Base-by-base conservation (phyloP, 2,329 filamentous ascomycete genomes). In the Exophiala viscosa region DNA sequence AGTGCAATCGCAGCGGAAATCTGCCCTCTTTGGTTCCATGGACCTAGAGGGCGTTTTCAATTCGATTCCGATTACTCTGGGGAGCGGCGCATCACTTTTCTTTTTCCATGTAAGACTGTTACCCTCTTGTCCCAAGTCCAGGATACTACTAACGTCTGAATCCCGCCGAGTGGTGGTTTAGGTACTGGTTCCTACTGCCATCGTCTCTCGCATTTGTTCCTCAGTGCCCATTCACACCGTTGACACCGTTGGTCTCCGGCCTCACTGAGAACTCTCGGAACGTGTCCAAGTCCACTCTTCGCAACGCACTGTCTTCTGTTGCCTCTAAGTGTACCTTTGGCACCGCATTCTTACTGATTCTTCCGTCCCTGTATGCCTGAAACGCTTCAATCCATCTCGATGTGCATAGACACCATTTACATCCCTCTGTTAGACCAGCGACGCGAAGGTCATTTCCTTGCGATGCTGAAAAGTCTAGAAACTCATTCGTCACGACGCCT, bases 11-110 rank as follows among this genome's bases (percentile, higher is more conserved):
- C 87, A 82, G 88, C 88, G 83, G 91, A 77, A 78, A 74, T 60
- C 57, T 54, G 60, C 64, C 68, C 5, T 28, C 23, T 28, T 7
- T 62, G 64, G 69, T 67, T 68, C 66, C 65, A 66, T 59, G 65
- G 64, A 58, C 64, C 65, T 70, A 68, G 62, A 63, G 71, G 67
- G 75, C 23, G 23, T 28, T 79, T 85, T 84, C 78, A 78, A 90
- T 88, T 89, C 87, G 86, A 91, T 90, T 90, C 87, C 85, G 87
- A 90, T 91, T 85, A 90, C 83, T 89, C 86, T 86, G 85, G 83
- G 49, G 81, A 86, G 83, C 81, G 85, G 82, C 83, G 84, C 82
- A 86, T 85, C 81, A 74, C 66, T 69, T 69, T 69, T 73, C 71
- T 69, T 69, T 57, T 58, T 58, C 18, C 34, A 57, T 41, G 60